Evolutionary conservation across 805 yeast genomes (phyloP).

Genomic region (Blastobotrys peoriensis): DNA sequence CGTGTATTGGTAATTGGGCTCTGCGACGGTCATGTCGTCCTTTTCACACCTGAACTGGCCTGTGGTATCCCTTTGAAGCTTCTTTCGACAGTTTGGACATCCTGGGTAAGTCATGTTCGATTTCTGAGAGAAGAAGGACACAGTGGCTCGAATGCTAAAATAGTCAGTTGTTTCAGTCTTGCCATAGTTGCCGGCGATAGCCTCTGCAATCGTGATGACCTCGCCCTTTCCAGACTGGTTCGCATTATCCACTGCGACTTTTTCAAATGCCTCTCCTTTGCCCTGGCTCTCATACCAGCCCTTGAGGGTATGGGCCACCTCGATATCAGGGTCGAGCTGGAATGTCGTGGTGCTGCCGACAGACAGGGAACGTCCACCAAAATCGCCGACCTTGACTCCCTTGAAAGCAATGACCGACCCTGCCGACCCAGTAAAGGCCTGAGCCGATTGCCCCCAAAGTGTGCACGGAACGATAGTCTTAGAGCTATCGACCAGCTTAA

Average conservation of each 20-base stretch:
- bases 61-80: constrained; percentile 66
- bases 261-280: constrained; percentile 50
- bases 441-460: constrained; percentile 84
- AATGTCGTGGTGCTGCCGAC: constrained; percentile 74
- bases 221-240: constrained; percentile 42
- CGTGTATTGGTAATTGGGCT: constrained; percentile 76
- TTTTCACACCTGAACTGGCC: constrained; percentile 91
- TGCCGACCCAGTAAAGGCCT: constrained; percentile 58
- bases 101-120: constrained; percentile 88
- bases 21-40: constrained; percentile 63
- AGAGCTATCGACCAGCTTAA: constrained; percentile 78
- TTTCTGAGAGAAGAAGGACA: constrained; percentile 55
- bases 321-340: constrained; percentile 76
- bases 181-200: constrained; percentile 64
- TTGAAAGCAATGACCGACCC: constrained; percentile 80
- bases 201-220: constrained; percentile 53
- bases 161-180: constrained; percentile 72
- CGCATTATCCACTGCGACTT: constrained; percentile 43
- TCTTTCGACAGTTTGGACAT: constrained; percentile 73
- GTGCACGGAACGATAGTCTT: constrained; percentile 72
- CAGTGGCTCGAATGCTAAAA: constrained; percentile 67
- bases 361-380: constrained; percentile 78
- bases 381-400: constrained; percentile 84
- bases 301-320: constrained; percentile 79
- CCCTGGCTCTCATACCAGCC: constrained; percentile 95